Evolutionary conservation across 75 land plant species (phyloP).

Genomic region (Pinus tabuliformis): DNA sequence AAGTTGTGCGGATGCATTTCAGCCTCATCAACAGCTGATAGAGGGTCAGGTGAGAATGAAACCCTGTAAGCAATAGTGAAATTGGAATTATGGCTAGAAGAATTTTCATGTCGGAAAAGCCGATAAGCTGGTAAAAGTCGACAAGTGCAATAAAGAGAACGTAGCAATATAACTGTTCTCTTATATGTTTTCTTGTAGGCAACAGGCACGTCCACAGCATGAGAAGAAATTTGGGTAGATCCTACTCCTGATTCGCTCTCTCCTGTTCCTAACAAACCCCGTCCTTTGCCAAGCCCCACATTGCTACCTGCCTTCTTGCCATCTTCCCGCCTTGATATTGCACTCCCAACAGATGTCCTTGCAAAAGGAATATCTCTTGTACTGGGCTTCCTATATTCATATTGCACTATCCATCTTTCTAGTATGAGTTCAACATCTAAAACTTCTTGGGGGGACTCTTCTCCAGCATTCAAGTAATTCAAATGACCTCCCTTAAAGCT

Average conservation of each 20-base stretch:
- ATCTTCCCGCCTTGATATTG: constrained; percentile 12
- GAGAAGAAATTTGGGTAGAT: constrained; percentile 8
- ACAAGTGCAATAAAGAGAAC: constrained; percentile 68
- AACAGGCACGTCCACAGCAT: constrained; percentile 27
- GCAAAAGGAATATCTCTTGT: constrained; percentile 3
- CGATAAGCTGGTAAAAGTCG: constrained; percentile 80
- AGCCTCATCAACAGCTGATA: constrained; percentile 44
- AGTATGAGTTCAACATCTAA: constrained; percentile 39
- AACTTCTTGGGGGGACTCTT: constrained; percentile 13
- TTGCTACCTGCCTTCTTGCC: constrained; percentile 18
- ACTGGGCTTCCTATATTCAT: constrained; percentile 36
- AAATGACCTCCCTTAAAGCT: not conserved
- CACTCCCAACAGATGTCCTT: constrained; percentile 4
- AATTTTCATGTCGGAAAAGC: constrained; percentile 56
- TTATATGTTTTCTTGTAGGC: constrained; percentile 52
- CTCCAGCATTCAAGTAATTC: constrained; percentile 9
- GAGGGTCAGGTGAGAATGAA: constrained; percentile 44
- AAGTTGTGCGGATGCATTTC: constrained; percentile 50
- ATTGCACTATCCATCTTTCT: constrained; percentile 80
- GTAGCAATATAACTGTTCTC: constrained; percentile 48
- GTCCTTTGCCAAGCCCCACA: not conserved
- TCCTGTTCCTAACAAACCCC: not conserved
- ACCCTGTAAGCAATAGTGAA: constrained; percentile 53
- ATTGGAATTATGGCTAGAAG: constrained; percentile 42
- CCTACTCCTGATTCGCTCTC: not conserved